Percentiles rank a stretch among this genome's conserved stretches.
Conservation (phyloP, 106 monocot genomes). For the Cymbidium sinense region DNA sequence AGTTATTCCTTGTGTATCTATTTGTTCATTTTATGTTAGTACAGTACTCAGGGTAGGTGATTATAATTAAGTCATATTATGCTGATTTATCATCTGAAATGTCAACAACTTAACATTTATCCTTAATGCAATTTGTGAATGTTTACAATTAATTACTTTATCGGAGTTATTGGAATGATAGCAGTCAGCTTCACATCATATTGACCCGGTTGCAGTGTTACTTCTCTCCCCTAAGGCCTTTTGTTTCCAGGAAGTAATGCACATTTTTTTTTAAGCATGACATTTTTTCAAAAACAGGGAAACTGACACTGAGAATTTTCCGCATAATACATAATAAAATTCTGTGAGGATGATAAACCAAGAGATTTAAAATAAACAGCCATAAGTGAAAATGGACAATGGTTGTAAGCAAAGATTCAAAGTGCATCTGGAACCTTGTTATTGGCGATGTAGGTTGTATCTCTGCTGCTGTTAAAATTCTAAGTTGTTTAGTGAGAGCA, state of each 20-base stretch:
- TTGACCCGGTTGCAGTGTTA: background rate
- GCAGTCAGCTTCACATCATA: background rate
- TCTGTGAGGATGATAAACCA: background rate
- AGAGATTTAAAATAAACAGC: background rate
- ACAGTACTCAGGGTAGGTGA: background rate
- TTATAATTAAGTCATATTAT: background rate
- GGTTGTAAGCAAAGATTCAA: background rate
- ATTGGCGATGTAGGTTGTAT: background rate
- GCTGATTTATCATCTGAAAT: background rate
- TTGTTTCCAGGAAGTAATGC: too few relatives aligned
- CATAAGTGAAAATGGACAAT: background rate
- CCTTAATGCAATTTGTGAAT: background rate
- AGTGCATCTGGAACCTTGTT: background rate
- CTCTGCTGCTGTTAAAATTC: background rate
- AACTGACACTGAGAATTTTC: too few relatives aligned
- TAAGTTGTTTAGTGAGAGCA: background rate
- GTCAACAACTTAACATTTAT: background rate
- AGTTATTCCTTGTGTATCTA: background rate
- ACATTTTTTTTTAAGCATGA: too few relatives aligned
- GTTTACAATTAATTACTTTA: background rate
- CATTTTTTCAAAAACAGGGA: too few relatives aligned
- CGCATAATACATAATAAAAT: background rate
- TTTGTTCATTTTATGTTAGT: background rate
- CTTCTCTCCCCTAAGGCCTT: background rate
- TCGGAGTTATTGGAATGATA: background rate